These are phyloP conservation scores for Sarcocystis neurona DNA, from an alignment of 169 alveolate species.

Conservation along the genomic window DNA sequence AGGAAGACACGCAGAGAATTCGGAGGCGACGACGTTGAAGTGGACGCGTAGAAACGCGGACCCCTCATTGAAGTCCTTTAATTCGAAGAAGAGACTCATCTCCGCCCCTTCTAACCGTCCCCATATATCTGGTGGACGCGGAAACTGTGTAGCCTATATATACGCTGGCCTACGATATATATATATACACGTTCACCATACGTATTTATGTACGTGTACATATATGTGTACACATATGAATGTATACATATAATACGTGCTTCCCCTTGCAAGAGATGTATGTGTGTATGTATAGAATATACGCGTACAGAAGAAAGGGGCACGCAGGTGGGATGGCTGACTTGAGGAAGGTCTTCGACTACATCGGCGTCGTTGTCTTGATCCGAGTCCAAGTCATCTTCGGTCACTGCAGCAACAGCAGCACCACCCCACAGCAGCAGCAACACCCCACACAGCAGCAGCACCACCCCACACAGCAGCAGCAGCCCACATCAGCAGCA, in stretches of 20 bases:
- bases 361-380: constrained; percentile 45
- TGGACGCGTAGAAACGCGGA: too few relatives aligned
- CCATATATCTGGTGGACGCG: too few relatives aligned
- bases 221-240: background rate
- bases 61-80: background rate
- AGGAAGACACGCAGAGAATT: too few relatives aligned
- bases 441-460: background rate
- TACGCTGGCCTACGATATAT: background rate
- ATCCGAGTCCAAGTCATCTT: constrained; percentile 45
- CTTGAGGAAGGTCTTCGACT: constrained; percentile 47
- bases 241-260: too few relatives aligned
- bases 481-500: background rate
- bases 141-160: background rate
- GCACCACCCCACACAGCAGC: too few relatives aligned
- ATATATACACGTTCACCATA: background rate
- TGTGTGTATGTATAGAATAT: background rate
- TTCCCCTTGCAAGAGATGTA: background rate
- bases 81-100: background rate
- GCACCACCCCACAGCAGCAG: background rate
- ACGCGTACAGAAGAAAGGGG: too few relatives aligned
- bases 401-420: constrained; percentile 10
- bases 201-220: background rate
- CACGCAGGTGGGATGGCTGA: background rate
- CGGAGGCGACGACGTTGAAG: too few relatives aligned
- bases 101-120: background rate